Base-by-base conservation (phyloP, 2,329 filamentous ascomycete genomes). In the Eutypa lata region DNA sequence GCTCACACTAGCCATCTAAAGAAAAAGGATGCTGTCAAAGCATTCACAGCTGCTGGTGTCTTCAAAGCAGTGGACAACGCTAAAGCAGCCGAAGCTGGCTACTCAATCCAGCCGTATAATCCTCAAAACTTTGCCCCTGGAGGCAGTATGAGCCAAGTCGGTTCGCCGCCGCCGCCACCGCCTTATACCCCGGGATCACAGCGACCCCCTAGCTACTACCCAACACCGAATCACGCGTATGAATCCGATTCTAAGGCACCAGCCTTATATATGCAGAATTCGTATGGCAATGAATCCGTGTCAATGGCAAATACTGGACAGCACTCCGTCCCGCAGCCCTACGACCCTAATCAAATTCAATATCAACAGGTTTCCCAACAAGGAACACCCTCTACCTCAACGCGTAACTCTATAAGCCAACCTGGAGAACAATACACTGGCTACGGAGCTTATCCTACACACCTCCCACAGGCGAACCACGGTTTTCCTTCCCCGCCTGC, bases 21-120 rank as follows among this genome's bases (percentile, higher is more conserved):
- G 57, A 70, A 70, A 54, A 72, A 70, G 52, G 68, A 68, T 38
- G 62, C 68, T 0, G 21, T 54, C 18, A 71, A 69, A 45, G 61
- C 71, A 0, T 64, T 69, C n/a, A 40, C 61, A n/a, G 63, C 65
- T 2, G 67, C 69, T 1, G 63, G 68, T 2, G 65, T 68, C 2
- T 70, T 68, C 24, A 49, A 70, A 8, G 63, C 62, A 10, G 66
- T 70, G 0, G 51, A 62, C 1, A 58, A 67, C 42, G 64, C 65
- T 0, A 69, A 61, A 33, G 61, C 59, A 4, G 61, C 57, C n/a
- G 69, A 61, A 47, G 62, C 60, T 14, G 57, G 55, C 3, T 62
- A 62, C 46, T 21, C 61, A 0, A 26, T 53, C 3, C 56, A 63
- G 4, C 58, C 46, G 0, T 61, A 65, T 7, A 51, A 61, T 24